Base-by-base conservation (phyloP, 129 eudicot genomes). In the Glebionis coronaria region DNA sequence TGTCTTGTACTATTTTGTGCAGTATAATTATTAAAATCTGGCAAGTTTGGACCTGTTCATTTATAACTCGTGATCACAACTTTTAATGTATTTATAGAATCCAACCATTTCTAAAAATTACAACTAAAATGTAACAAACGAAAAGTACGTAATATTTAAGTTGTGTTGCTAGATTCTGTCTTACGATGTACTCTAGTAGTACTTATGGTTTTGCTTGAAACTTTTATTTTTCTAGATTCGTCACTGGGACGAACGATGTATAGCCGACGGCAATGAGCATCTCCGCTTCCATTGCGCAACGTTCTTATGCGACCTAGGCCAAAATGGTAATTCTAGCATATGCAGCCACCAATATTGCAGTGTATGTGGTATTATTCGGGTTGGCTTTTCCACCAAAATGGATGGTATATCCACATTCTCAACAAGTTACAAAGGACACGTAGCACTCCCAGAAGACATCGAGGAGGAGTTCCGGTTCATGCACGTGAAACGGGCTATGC, bases 261-360 rank as follows among this genome's bases (percentile, higher is more conserved):
- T 85, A 4, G 97, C 97, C 23, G 97, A 91, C 69, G 97, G 97
- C 3, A 91, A 91, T 59, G 97, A 91, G 82, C 83, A 83, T 25
- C 72, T 91, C 40, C 82, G 97, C 73, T 91, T 91, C 45, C 83
- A 88, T 75, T 91, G 97, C 35, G 73, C 94, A 20, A 91, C 97
- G 15, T 91, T 77, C 52, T 18, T 85, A 13, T 91, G 97, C 38
- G 91, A 83, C 61, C 49, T 91, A 35, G 96, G 96, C 76, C 83
- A 85, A 67, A 85, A 88, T 3, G 92, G 87, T 71, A 83, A 88
- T 80, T 87, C 96, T 25, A 78, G 70, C 68, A 38, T 91, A 0
- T 91, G 97, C 35, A 78, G 58, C 61, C 93, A 87, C 10, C 88
- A 85, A 52, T 88, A 85, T 47, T 91, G 97, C 14, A 85, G 96